Conservation (phyloP, 371 early-diverging fungal genomes). For the Basidiobolus meristosporus region DNA sequence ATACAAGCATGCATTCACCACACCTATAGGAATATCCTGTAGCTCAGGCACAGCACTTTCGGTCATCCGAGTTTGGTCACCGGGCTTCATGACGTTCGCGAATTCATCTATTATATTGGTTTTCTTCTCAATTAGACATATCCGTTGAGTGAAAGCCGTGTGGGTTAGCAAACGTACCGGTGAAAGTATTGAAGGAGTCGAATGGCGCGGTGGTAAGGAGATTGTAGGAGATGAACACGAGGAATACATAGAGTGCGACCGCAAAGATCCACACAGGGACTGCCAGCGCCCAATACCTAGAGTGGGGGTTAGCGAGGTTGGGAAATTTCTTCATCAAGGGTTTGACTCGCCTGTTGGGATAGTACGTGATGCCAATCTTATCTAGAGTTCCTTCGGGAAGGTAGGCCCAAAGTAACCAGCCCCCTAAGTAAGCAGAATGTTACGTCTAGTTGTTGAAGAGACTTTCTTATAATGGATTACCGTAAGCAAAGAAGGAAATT, state of each 20-base stretch:
- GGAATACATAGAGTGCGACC: constrained; percentile 43
- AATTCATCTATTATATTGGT: constrained; percentile 21
- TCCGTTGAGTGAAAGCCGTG: background rate
- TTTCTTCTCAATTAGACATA: background rate
- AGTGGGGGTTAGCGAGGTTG: too few species aligned
- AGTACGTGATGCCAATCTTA: constrained; percentile 56
- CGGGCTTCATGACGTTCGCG: constrained; percentile 22
- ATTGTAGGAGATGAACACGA: constrained; percentile 39
- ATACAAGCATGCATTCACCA: constrained; percentile 38
- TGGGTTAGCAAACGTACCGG: constrained; percentile 19
- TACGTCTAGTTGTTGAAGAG: background rate
- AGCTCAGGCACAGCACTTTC: constrained; percentile 47
- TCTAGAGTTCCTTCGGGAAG: constrained; percentile 54
- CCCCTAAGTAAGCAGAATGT: constrained; percentile 8
- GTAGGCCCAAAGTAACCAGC: constrained; percentile 64
- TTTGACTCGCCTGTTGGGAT: constrained; percentile 32
- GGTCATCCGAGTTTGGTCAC: constrained; percentile 15
- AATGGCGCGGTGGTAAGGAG: constrained; percentile 47
- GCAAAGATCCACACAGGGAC: constrained; percentile 54
- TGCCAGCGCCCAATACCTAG: constrained; percentile 56
- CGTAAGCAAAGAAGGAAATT: constrained; percentile 51
- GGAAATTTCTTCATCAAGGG: background rate
- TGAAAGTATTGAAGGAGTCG: constrained; percentile 35
- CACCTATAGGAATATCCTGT: constrained; percentile 46
- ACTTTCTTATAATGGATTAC: constrained; percentile 7